Evolutionary conservation across 2,329 filamentous ascomycete genomes (phyloP).

Genomic region (Neospermospora avenae): DNA sequence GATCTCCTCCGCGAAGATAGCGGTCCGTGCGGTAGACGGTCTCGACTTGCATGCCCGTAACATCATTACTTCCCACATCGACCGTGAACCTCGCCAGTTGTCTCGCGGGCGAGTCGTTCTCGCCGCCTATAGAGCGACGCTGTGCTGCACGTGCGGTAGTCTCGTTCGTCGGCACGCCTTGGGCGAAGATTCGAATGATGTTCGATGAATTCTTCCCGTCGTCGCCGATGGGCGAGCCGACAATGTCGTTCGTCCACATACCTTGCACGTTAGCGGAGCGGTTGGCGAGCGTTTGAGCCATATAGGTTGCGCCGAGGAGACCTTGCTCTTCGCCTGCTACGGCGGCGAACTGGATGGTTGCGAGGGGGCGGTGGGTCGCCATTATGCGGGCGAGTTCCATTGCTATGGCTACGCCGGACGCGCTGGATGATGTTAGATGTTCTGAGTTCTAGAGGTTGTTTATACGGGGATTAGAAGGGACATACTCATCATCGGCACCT

Average conservation of each 20-base stretch:
- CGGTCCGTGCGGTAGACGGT: constrained; percentile 55
- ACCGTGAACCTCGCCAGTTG: constrained; percentile 53
- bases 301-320: constrained; percentile 48
- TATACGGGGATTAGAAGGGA: neutral
- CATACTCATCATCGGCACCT: constrained; percentile 52
- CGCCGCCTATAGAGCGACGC: constrained; percentile 46
- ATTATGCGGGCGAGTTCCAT: constrained; percentile 54
- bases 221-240: constrained; percentile 48
- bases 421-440: constrained; percentile 28
- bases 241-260: constrained; percentile 48
- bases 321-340: constrained; percentile 57
- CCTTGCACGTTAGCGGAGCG: constrained; percentile 51
- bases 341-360: constrained; percentile 54
- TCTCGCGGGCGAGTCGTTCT: constrained; percentile 53
- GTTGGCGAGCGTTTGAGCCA: constrained; percentile 51
- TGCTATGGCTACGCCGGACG: constrained; percentile 51
- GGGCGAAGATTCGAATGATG: constrained; percentile 50
- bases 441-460: neutral
- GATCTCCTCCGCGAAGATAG: constrained; percentile 55
- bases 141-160: constrained; percentile 37
- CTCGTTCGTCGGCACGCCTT: constrained; percentile 45
- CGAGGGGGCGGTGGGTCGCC: constrained; percentile 44
- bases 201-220: constrained; percentile 45
- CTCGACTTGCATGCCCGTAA: constrained; percentile 52
- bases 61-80: constrained; percentile 50